These are phyloP conservation scores for Ramaria rubella DNA, from an alignment of 768 basidiomycete species.

Conservation along the genomic window DNA sequence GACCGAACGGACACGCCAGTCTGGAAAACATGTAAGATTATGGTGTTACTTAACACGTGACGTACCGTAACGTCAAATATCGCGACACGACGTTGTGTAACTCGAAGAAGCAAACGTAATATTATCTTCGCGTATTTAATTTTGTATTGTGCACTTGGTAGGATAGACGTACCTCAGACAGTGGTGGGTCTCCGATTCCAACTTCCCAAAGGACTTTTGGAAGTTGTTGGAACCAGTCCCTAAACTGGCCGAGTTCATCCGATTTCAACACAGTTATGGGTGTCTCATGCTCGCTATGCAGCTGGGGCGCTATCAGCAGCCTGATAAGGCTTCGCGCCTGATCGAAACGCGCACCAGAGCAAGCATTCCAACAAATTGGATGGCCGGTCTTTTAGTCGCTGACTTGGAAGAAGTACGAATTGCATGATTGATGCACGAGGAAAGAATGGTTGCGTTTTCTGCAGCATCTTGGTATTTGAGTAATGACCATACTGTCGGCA, in stretches of 20 bases:
- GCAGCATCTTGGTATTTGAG: conserved; percentile 30
- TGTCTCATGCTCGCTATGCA: conserved; percentile 52
- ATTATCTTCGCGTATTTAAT: conserved; percentile 27
- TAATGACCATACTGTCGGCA: conserved; percentile 76
- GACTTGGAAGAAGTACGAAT: conserved; percentile 51
- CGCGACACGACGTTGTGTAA: conserved; percentile 43
- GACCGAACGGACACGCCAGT: conserved; percentile 43
- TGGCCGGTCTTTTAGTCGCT: conserved; percentile 54
- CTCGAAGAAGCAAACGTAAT: conserved; percentile 55
- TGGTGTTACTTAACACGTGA: conserved; percentile 1
- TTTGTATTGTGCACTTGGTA: background rate
- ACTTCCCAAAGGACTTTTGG: conserved; percentile 85
- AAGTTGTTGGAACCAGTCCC: conserved; percentile 68
- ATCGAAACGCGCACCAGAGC: conserved; percentile 43
- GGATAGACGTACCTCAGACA: conserved; percentile 50
- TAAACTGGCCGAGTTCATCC: conserved; percentile 29
- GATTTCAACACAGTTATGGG: conserved; percentile 33
- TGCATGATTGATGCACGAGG: conserved; percentile 51
- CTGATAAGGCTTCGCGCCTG: background rate
- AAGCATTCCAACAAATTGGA: conserved; percentile 70
- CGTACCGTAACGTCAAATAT: conserved; percentile 7
- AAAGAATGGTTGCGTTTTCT: conserved; percentile 28
- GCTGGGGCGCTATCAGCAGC: conserved; percentile 32
- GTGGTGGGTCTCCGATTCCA: conserved; percentile 45
- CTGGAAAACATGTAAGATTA: conserved; percentile 27